Base-by-base conservation (phyloP, 257 asterid genomes). In the Solanum verrucosum region DNA sequence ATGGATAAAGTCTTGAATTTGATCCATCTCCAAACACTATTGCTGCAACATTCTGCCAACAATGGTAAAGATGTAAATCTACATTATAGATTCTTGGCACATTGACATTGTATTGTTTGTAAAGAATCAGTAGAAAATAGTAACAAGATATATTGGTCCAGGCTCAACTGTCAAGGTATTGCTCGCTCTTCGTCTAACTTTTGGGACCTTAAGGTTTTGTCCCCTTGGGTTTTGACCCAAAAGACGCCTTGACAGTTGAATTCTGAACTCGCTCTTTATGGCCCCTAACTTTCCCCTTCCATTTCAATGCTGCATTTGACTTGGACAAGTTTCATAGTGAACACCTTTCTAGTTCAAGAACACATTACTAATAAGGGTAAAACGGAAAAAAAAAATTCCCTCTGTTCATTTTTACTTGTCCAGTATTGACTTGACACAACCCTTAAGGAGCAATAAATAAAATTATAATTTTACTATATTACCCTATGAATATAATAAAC, bases 21-120 rank as follows among this genome's bases (percentile, higher is more conserved):
- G 95, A 91, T 77, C 94, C 97, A 87, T 96, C 98, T 86, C 99
- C 99, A 27, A 96, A 95, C 35, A 96, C 96, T 63, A 96, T 94
- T 25, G 99, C 99, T 88, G 99, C 99, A 89, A 96, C 99, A 91
- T 95, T 94, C 97, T 96, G 97, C 82, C 83, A 89, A 49, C 31
- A 73, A 38, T 27, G 71, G 90, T 88, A 84, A 87, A 89, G 85
- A 89, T 15, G 71, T 15, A 71, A 34, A 84, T 40, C 46, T 74
- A 73, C 38, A 84, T 79, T 79, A 1, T 42, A 38, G 14, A 75
- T 46, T 77, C 52, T 85, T 81, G 38, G 21, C 29, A 33, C 25
- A 33, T 52, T 81, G 68, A 52, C 6, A 46, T 40, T 56, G 60
- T 25, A 20, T 12, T 82, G 27, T 42, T 46, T 78, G 20, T 71